Evolutionary conservation across 169 alveolate species (phyloP).

Genomic region (Plasmodium vivax): DNA sequence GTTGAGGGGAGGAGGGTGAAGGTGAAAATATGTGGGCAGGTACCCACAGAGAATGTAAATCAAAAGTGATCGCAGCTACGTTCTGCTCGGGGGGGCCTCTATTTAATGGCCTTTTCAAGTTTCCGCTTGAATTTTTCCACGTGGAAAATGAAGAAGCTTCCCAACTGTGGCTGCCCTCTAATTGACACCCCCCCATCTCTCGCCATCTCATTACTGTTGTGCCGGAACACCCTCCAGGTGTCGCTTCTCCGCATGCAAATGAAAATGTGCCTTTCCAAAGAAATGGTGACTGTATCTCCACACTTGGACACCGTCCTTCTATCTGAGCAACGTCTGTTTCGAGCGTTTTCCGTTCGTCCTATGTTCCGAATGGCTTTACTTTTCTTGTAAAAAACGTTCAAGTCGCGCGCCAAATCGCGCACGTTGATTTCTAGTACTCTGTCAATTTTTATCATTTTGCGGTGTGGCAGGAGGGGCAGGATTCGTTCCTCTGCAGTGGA

Average conservation of each 20-base stretch:
- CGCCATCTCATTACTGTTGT: conserved; percentile 25
- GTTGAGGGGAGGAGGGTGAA: too few relatives aligned
- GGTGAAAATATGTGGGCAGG: neutral
- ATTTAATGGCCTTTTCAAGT: neutral
- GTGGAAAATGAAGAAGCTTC: neutral
- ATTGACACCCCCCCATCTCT: neutral
- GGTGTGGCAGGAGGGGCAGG: neutral
- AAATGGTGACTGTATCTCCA: conserved; percentile 32
- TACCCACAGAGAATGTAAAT: neutral
- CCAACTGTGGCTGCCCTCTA: neutral
- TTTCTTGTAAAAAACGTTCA: conserved; percentile 27
- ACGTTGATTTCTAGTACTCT: conserved; percentile 24
- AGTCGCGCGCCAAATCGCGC: conserved; percentile 20
- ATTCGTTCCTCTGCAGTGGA: neutral
- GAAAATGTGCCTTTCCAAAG: conserved; percentile 34
- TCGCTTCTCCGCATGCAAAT: conserved; percentile 11
- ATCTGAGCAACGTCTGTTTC: neutral
- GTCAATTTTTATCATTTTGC: conserved; percentile 45
- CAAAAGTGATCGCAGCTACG: neutral
- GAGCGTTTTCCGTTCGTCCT: conserved; percentile 13
- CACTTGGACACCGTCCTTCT: conserved; percentile 41
- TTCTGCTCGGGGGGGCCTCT: neutral
- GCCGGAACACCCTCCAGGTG: conserved; percentile 40
- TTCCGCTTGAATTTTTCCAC: neutral
- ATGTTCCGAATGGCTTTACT: conserved; percentile 7